These are phyloP conservation scores for Durusdinium trenchii DNA, from an alignment of 73 alveolate species.

Conservation along the genomic window DNA sequence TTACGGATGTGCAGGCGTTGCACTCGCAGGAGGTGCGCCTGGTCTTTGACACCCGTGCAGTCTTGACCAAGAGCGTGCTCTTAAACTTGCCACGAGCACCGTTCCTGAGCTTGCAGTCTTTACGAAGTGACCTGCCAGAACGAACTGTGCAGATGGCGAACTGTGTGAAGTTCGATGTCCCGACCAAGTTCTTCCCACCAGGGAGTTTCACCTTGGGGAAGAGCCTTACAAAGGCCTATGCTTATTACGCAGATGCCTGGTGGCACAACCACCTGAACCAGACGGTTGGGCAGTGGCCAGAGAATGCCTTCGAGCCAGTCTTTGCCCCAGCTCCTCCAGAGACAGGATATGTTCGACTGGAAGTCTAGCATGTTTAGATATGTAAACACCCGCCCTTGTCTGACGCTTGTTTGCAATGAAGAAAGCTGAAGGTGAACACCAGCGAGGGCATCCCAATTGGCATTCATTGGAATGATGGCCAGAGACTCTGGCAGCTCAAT, in stretches of 20 bases:
- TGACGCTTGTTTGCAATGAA: neutral
- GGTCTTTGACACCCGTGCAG: neutral
- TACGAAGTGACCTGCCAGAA: neutral
- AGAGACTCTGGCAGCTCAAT: neutral
- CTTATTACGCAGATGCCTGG: conserved; percentile 70
- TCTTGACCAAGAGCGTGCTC: conserved; percentile 47
- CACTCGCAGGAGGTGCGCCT: conserved; percentile 15
- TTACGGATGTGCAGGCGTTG: conserved; percentile 56
- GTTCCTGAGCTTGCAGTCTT: conserved; percentile 35
- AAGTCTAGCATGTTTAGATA: neutral
- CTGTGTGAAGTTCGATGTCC: conserved; percentile 49
- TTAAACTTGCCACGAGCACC: conserved; percentile 75
- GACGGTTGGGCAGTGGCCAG: conserved; percentile 54
- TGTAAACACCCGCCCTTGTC: neutral
- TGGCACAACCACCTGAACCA: conserved; percentile 56
- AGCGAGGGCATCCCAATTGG: conserved; percentile 73
- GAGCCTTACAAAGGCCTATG: conserved; percentile 74
- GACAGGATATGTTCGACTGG: neutral
- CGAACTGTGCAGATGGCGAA: conserved; percentile 46
- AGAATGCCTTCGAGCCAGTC: conserved; percentile 68
- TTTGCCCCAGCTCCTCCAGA: neutral
- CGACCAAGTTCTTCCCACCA: conserved; percentile 59
- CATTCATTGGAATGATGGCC: conserved; percentile 80
- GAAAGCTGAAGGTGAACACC: conserved; percentile 32
- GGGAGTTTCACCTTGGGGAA: conserved; percentile 52